Conservation (phyloP, 1,284 basidiomycete genomes). For the Butyriboletus regius region DNA sequence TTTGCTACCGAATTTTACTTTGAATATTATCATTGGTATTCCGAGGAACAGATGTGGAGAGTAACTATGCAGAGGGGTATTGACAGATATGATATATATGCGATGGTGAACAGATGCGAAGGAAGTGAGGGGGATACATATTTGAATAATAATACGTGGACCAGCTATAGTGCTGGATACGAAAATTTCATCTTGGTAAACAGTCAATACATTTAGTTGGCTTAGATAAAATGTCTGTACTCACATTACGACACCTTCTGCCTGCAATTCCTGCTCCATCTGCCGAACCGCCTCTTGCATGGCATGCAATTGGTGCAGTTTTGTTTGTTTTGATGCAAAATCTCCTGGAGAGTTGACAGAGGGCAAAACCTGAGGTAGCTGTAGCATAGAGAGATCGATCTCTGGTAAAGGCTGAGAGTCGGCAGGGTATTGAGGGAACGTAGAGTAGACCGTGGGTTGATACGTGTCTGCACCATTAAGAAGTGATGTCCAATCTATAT, state of each 20-base stretch:
- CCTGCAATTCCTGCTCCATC: slow-evolving; percentile 25
- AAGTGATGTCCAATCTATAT: slow-evolving; percentile 19
- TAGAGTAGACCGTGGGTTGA: slow-evolving; percentile 1
- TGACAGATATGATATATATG: slow-evolving; percentile 5
- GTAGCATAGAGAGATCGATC: slow-evolving; percentile 25
- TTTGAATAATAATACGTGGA: slow-evolving; percentile 19
- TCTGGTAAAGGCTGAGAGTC: slow-evolving; percentile 11
- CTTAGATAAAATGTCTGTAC: background rate
- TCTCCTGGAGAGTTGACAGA: background rate
- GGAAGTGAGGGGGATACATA: slow-evolving; percentile 6
- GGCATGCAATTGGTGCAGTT: slow-evolving; percentile 16
- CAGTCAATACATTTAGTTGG: background rate
- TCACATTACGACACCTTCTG: slow-evolving; percentile 21
- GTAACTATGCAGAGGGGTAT: background rate
- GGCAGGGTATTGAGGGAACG: slow-evolving; percentile 1
- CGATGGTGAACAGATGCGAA: background rate
- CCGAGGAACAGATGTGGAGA: background rate
- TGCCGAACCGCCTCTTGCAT: slow-evolving; percentile 27
- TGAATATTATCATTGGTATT: slow-evolving; percentile 1
- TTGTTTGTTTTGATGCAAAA: slow-evolving; percentile 11
- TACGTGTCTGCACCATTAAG: slow-evolving; percentile 1
- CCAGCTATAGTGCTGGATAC: background rate
- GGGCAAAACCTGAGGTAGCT: slow-evolving; percentile 14
- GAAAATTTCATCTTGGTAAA: slow-evolving; percentile 7
- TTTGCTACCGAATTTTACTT: background rate